These are phyloP conservation scores for Lasiodiplodia citricola DNA, from an alignment of 2,329 filamentous ascomycete species.

Conservation along the genomic window DNA sequence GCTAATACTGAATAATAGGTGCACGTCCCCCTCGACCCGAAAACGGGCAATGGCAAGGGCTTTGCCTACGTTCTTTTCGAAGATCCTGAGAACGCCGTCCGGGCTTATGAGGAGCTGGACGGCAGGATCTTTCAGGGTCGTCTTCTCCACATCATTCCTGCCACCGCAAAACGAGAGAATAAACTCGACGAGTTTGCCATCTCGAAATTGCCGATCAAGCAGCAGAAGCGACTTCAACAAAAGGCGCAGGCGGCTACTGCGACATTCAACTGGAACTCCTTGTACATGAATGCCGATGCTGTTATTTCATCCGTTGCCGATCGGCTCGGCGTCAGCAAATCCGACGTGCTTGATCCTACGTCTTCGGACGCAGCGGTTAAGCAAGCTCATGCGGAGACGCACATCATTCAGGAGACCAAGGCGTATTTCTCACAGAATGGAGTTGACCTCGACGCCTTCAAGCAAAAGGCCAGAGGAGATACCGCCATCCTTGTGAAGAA, in stretches of 20 bases:
- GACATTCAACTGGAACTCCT: conserved; percentile 96
- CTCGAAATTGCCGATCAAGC: conserved; percentile 90
- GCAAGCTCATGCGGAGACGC: conserved; percentile 95
- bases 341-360: conserved; percentile 92
- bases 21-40: conserved; percentile 77
- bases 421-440: conserved; percentile 86
- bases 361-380: conserved; percentile 93
- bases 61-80: conserved; percentile 86
- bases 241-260: conserved; percentile 78
- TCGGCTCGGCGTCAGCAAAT: conserved; percentile 86
- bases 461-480: conserved; percentile 81
- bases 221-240: conserved; percentile 87
- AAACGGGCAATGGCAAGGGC: conserved; percentile 78
- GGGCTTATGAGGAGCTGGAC: conserved; percentile 80
- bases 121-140: conserved; percentile 90
- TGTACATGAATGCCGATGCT: conserved; percentile 96
- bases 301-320: conserved; percentile 89
- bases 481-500: conserved; percentile 92
- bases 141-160: conserved; percentile 87
- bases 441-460: conserved; percentile 91
- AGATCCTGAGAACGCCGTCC: conserved; percentile 72
- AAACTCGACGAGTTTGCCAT: conserved; percentile 87
- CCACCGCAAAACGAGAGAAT: conserved; percentile 78
- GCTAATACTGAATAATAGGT: conserved; percentile 64
- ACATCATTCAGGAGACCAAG: conserved; percentile 95